Percentiles rank a stretch among this genome's conserved stretches.
phyloP scores from a whole-genome alignment of 176 grass and related monocot genomes.

The Zoysia pacifica region DNA sequence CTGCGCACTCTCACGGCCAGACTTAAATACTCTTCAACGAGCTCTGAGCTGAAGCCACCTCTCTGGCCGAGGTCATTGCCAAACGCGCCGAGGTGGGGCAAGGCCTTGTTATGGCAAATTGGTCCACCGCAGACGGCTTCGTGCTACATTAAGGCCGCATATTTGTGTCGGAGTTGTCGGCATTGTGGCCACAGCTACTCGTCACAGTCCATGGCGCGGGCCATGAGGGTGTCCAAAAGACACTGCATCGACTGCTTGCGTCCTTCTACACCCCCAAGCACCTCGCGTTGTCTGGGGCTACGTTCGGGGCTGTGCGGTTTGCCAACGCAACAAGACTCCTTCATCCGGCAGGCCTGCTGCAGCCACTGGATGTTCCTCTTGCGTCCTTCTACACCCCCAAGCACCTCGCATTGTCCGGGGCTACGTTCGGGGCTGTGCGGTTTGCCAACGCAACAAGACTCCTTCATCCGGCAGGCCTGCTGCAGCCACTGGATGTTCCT shows the following conservation, averaged over 20 bases:
- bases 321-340: background rate
- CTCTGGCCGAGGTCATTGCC: too few species aligned
- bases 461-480: background rate
- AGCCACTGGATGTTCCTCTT: too few species aligned
- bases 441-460: background rate
- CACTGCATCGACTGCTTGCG: background rate
- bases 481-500: background rate
- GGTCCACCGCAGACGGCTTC: too few species aligned
- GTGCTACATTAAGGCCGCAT: too few species aligned
- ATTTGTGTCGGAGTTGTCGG: background rate
- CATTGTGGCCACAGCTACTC: background rate
- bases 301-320: background rate
- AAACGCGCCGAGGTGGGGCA: too few species aligned
- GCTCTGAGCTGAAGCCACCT: too few species aligned
- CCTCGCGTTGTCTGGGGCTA: background rate
- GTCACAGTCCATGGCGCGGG: background rate
- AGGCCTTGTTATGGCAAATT: too few species aligned
- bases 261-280: background rate
- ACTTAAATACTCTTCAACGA: too few species aligned
- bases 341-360: background rate
- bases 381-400: background rate
- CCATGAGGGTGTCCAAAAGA: background rate
- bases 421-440: background rate
- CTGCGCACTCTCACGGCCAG: too few species aligned
- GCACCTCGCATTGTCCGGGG: background rate